These are phyloP conservation scores for Exophiala viscosa DNA, from an alignment of 2,329 filamentous ascomycete species.

Conservation along the genomic window DNA sequence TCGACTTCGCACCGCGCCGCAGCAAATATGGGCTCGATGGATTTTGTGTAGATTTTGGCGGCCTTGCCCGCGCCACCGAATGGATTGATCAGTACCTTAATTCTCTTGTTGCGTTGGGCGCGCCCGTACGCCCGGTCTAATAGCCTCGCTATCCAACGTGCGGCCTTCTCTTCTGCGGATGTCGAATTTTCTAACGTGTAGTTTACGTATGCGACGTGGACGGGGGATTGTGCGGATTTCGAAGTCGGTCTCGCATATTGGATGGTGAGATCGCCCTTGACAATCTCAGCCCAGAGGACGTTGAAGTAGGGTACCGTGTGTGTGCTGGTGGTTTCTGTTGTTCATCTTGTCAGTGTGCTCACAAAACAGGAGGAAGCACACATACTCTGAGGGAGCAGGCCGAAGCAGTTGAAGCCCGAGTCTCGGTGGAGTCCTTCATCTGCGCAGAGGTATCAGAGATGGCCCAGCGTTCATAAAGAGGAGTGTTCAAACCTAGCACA, in stretches of 20 bases:
- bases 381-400: constrained; percentile 51
- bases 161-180: constrained; percentile 40
- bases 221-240: constrained; percentile 47
- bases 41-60: constrained; percentile 65
- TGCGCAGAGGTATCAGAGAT: constrained; percentile 11
- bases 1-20: constrained; percentile 76
- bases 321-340: constrained; percentile 46
- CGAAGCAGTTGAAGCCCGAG: constrained; percentile 51
- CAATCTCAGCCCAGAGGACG: constrained; percentile 73
- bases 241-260: constrained; percentile 64
- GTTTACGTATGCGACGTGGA: constrained; percentile 59
- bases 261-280: constrained; percentile 61
- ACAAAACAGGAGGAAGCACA: constrained; percentile 3
- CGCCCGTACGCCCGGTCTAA: constrained; percentile 67
- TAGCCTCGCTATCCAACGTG: constrained; percentile 61
- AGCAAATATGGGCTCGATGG: constrained; percentile 77
- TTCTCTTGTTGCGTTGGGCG: constrained; percentile 66
- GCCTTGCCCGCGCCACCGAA: constrained; percentile 80
- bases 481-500: constrained; percentile 48
- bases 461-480: not conserved
- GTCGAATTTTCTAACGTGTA: constrained; percentile 57
- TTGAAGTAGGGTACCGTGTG: constrained; percentile 73
- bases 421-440: constrained; percentile 20
- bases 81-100: constrained; percentile 88
- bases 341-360: not conserved